phyloP scores from a whole-genome alignment of 2,329 filamentous ascomycete species.

The Trichophyton simii region DNA sequence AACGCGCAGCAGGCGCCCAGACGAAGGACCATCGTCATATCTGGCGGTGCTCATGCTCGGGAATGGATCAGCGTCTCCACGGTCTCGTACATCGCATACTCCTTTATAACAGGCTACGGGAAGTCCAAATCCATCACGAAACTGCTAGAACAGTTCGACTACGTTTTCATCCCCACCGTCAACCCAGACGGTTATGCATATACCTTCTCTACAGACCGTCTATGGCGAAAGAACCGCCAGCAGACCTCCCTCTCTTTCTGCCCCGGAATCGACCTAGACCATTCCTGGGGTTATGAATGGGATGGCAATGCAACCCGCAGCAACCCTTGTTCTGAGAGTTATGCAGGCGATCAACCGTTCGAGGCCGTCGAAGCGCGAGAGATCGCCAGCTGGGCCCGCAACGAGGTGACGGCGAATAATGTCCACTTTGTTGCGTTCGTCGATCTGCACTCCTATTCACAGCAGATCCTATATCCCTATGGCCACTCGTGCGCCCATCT shows the following conservation, averaged over 20 bases:
- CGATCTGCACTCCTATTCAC: constrained; percentile 89
- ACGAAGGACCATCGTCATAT: constrained; percentile 67
- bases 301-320: constrained; percentile 51
- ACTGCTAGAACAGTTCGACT: constrained; percentile 71
- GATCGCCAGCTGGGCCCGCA: constrained; percentile 70
- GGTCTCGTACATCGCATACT: constrained; percentile 82
- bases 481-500: constrained; percentile 65
- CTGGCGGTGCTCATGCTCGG: constrained; percentile 78
- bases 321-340: constrained; percentile 86
- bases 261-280: constrained; percentile 77
- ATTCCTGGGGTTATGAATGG: constrained; percentile 77
- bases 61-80: constrained; percentile 95
- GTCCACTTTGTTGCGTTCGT: constrained; percentile 71
- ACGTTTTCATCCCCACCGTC: constrained; percentile 73
- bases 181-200: constrained; percentile 95
- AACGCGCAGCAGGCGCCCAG: constrained; percentile 32
- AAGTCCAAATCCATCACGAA: constrained; percentile 58
- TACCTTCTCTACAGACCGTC: constrained; percentile 77
- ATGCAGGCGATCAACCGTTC: constrained; percentile 71
- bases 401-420: constrained; percentile 58
- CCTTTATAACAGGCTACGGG: constrained; percentile 69
- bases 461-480: constrained; percentile 88
- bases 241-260: constrained; percentile 72
- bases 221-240: constrained; percentile 93
- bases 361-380: constrained; percentile 65